Base-by-base conservation (phyloP, 1,284 basidiomycete species). In the Cutaneotrichosporon mucoides region DNA sequence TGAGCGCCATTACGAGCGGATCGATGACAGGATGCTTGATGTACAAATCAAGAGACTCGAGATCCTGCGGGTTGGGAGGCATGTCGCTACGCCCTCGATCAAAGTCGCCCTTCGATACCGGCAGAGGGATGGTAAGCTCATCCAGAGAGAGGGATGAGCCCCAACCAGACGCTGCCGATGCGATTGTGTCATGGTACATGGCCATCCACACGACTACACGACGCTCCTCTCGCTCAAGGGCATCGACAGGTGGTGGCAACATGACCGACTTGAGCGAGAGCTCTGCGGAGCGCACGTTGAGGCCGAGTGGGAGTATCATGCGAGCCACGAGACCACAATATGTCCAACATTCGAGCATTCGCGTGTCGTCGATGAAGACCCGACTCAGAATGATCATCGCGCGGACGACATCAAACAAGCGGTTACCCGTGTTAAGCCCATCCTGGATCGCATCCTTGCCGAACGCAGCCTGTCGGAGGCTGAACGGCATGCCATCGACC, bases 271-370 rank as follows among this genome's bases (percentile, higher is more conserved):
- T 76, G 51, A 76, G 66, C 0, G 72, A 73, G 13, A 74, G 56
- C 49, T 74, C 72, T 6, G 74, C 73, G n/a, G 66, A 69, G 45
- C 74, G 68, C 10, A 75, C 73, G 54, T 73, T 75, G 33, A 79
- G 64, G 1, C 77, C 77, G 3, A 79, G 66, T 7, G 76, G 77
- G 0, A 75, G 62, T 13, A 78, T 68, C 72, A 77, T 73, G 24
- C 76, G 66, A 8, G 71, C 66, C 6, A 76, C 71, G 3, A 76
- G 65, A 43, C 76, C 77, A 33, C 67, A 64, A 57, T 71, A 73
- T 7, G 72, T 72, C 76, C 76, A 79, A 53, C 73, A 75, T 55
- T 79, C 77, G 40, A 77, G 65, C 77, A 76, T 76, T 37, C 75
- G 68, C 7, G 73, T 76, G 59, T 79, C 74, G 56, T 76, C 72